phyloP scores from a whole-genome alignment of 73 alveolate genomes.

The Stentor roeselii region DNA sequence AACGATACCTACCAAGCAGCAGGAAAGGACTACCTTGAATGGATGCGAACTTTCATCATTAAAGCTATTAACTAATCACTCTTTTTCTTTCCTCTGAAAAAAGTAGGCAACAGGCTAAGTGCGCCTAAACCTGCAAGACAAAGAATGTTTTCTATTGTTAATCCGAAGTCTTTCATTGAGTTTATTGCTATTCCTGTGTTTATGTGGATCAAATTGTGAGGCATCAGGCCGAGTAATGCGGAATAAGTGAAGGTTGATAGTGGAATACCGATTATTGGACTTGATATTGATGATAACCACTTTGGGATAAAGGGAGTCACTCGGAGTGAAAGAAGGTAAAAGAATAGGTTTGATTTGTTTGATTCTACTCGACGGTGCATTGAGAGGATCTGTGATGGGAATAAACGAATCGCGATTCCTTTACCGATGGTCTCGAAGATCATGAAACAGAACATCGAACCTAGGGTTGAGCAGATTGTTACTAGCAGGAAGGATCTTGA shows the following conservation, averaged over 20 bases:
- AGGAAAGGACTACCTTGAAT: too few species aligned
- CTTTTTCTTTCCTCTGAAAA: constrained; percentile 41
- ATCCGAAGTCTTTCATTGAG: constrained; percentile 58
- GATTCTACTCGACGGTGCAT: constrained; percentile 42
- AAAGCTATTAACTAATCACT: too few species aligned
- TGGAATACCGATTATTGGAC: constrained; percentile 81
- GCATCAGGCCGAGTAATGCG: constrained; percentile 75
- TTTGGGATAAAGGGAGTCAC: constrained; percentile 85
- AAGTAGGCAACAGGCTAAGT: constrained; percentile 52
- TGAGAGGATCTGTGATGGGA: constrained; percentile 44
- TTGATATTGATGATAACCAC: constrained; percentile 66
- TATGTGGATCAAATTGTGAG: constrained; percentile 69
- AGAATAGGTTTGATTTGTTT: constrained; percentile 63
- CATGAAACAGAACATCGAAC: constrained; percentile 68
- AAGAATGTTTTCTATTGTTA: not conserved
- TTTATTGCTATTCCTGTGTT: constrained; percentile 69
- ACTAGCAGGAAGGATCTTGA: constrained; percentile 59
- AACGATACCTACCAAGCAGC: too few species aligned
- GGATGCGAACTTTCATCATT: too few species aligned
- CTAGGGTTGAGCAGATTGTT: constrained; percentile 70
- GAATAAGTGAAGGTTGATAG: constrained; percentile 51
- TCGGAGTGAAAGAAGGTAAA: constrained; percentile 75
- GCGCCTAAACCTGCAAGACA: constrained; percentile 47
- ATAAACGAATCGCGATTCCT: constrained; percentile 57
- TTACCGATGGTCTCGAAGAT: constrained; percentile 69